These are phyloP conservation scores for Ceratonia siliqua DNA, from an alignment of 306 rosid genomes.

Conservation along the genomic window DNA sequence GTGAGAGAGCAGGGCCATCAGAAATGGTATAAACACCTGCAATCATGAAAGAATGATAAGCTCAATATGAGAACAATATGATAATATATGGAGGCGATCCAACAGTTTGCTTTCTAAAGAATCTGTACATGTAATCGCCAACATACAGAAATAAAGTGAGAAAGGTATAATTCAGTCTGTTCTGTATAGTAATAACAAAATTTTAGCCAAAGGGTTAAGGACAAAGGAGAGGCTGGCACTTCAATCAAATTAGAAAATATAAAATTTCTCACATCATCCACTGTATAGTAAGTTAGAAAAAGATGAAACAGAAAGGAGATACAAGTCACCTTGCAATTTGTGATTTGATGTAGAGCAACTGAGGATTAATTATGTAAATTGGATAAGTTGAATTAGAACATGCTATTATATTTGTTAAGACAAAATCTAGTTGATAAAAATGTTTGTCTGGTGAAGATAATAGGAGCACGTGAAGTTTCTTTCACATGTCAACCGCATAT, in stretches of 20 bases:
- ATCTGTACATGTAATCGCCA: not conserved
- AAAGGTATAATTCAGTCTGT: not conserved
- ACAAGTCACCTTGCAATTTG: not conserved
- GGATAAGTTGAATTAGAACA: not conserved
- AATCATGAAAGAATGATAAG: conserved; percentile 22
- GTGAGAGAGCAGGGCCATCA: conserved; percentile 87
- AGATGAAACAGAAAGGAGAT: not conserved
- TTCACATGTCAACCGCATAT: not conserved
- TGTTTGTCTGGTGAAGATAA: not conserved
- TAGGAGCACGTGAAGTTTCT: not conserved
- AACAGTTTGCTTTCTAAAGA: not conserved
- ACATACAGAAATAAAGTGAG: not conserved
- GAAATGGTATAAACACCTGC: conserved; percentile 94
- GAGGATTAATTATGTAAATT: not conserved
- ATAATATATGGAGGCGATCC: conserved; percentile 13
- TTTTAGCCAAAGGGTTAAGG: not conserved
- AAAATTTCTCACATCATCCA: not conserved
- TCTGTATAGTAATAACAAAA: not conserved
- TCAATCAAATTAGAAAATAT: not conserved
- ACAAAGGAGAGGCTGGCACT: not conserved
- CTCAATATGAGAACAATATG: conserved; percentile 8
- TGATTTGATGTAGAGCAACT: conserved; percentile 11
- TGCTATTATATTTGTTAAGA: not conserved
- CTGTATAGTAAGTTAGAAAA: not conserved
- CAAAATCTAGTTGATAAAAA: not conserved